Evolutionary conservation across 345 rosid genomes (phyloP).

Genomic region (Sonneratia alba): DNA sequence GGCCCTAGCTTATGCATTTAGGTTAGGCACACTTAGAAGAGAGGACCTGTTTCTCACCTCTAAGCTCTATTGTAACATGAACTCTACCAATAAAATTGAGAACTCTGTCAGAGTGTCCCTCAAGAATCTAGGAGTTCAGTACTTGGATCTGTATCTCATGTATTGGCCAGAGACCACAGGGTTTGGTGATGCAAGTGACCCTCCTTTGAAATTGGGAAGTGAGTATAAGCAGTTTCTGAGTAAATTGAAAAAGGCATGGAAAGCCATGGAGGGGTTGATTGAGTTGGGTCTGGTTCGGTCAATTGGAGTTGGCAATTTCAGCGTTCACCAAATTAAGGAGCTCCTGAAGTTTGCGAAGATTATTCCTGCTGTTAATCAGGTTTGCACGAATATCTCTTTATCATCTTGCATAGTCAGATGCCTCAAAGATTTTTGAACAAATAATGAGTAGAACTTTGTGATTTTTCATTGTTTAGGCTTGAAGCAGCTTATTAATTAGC

Average conservation of each 20-base stretch:
- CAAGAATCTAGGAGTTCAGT: conserved; percentile 49
- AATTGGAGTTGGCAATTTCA: conserved; percentile 52
- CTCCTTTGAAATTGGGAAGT: conserved; percentile 44
- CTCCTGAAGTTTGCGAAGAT: conserved; percentile 47
- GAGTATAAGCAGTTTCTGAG: conserved; percentile 48
- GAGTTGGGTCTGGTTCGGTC: conserved; percentile 46
- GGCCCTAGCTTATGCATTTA: conserved; percentile 40
- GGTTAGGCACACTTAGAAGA: conserved; percentile 25
- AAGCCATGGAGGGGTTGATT: conserved; percentile 48
- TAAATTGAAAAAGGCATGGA: conserved; percentile 53
- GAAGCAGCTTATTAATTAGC: not conserved
- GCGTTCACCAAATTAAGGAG: conserved; percentile 43
- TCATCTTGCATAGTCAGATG: not conserved
- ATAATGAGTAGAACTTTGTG: not conserved
- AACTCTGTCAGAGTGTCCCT: conserved; percentile 51
- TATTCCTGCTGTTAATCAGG: conserved; percentile 59
- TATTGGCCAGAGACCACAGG: conserved; percentile 56
- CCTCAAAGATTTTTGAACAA: not conserved
- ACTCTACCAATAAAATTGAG: conserved; percentile 55
- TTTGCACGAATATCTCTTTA: conserved; percentile 8
- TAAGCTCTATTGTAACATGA: conserved; percentile 52
- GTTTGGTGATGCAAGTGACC: conserved; percentile 61
- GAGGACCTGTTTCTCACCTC: conserved; percentile 55
- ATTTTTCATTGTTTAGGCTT: not conserved
- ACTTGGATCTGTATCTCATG: conserved; percentile 57